Evolutionary conservation across 495 filamentous ascomycete species (phyloP), one percentile per base, ranked within the genome.

Genomic region (Neohortaea acidophila): DNA sequence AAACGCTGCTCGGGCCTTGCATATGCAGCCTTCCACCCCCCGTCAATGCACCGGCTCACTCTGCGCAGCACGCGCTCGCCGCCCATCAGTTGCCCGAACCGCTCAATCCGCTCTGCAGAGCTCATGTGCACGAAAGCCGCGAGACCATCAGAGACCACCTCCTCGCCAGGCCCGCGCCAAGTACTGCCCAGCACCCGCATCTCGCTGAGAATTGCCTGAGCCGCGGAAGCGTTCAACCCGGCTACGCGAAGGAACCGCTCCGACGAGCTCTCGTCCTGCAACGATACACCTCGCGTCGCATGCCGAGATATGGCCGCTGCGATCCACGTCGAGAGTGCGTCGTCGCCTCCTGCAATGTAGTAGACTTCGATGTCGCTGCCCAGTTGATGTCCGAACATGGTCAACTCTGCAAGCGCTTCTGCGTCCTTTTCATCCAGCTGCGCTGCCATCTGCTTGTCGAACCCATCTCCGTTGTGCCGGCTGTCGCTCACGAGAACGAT

Each of bases 141-240:
- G 36, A 82, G 46, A 5, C 75, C 74, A 49, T 60, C 55, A 5
- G 48, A 26, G 3, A 26, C 24, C 10, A 33, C 32, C 2, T 34
- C 19, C 5, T 22, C 18, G 20, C 1, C 3, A 21, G 34, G 13
- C 9, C 24, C 4, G 30, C 19, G 17, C 7, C 13, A 10, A 22
- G 8, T n/a, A 8, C 19, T 21, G 13, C 17, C 13, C 9, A 4
- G 13, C 8, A 8, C 6, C 21, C 4, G n/a, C n/a, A 1, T 42
- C 28, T 18, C 45, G 37, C 6, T 35, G 48, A 87, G 59, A 0
- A 87, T 58, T 12, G 63, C 67, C 50, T 87, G 81, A 15, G 85
- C 83, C 2, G 80, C 84, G 54, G 70, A 89, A 3, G 77, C 72
- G 60, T 91, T 92, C 58, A 89, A 57, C 2, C 84, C 85, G 10